A percentile compares a stretch with the other conserved stretches of the same genome.
These are phyloP conservation scores for Entomophthora muscae DNA, from an alignment of 371 early-diverging fungal genomes.

Conservation along the genomic window DNA sequence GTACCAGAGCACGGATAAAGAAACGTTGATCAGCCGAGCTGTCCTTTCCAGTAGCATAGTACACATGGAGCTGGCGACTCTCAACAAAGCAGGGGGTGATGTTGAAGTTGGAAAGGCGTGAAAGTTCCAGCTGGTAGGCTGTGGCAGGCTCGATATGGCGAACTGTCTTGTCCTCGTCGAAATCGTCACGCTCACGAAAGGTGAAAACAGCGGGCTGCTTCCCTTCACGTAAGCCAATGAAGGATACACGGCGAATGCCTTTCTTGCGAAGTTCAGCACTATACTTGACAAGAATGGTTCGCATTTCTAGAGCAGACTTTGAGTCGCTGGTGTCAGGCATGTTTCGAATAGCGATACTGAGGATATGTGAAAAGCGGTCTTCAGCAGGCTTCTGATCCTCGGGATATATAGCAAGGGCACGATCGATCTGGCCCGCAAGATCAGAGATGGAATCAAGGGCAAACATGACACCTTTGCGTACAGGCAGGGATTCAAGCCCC, in stretches of 20 bases:
- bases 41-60: slow-evolving; percentile 86
- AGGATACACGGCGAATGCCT: slow-evolving; percentile 78
- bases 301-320: slow-evolving; percentile 37
- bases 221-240: slow-evolving; percentile 63
- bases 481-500: too few relatives aligned
- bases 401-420: too few relatives aligned
- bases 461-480: too few relatives aligned
- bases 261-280: slow-evolving; percentile 43
- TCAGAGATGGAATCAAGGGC: too few relatives aligned
- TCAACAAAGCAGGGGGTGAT: too few relatives aligned
- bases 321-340: slow-evolving; percentile 49
- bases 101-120: too few relatives aligned
- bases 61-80: slow-evolving; percentile 86
- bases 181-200: too few relatives aligned
- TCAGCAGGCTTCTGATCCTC: slow-evolving; percentile 26
- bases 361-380: slow-evolving; percentile 14
- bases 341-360: slow-evolving; percentile 56
- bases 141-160: too few relatives aligned
- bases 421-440: too few relatives aligned
- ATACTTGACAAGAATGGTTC: slow-evolving; percentile 29
- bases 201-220: slow-evolving; percentile 77
- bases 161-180: too few relatives aligned
- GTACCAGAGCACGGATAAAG: slow-evolving; percentile 88
- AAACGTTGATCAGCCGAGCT: too few relatives aligned
- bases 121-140: too few relatives aligned